Base-by-base conservation (phyloP, 1,284 basidiomycete genomes). In the Trametes versicolor region DNA sequence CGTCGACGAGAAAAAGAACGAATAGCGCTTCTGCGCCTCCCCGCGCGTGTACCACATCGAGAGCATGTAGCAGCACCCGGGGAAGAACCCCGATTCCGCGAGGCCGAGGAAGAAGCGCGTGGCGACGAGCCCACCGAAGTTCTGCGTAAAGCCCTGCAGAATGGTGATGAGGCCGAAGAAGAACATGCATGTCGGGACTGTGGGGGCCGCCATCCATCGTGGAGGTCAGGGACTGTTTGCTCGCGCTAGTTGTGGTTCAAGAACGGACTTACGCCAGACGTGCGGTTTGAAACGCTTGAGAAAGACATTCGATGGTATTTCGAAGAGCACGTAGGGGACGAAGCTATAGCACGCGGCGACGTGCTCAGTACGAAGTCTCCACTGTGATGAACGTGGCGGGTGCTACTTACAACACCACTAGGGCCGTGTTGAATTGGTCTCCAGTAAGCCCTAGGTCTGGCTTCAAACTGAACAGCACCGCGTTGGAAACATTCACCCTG, bases 51-150 rank as follows among this genome's bases (percentile, higher is more conserved):
- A 80, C 76, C 78, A 77, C 76, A 76, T 76, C 6, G 76, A 70
- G 43, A 80, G 74, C 50, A 79, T 73, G 61, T 79, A 76, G 64
- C 77, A 76, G 64, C 75, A 77, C 25, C 71, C 77, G n/a, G 75
- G 76, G 70, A 75, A 75, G 63, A 77, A 74, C 27, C 73, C 75
- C 58, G 70, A 72, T 66, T 76, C 75, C 19, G 72, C 74, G 6
- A 75, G 15, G 9, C 80, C 80, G 27, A 82, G 71, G 71, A 81
- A 79, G 71, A 82, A 79, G 7, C 80, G 75, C 4, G 77, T 72
- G 4, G 79, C 76, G 49, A 81, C 66, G 17, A 82, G 70, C 4
- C 79, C 79, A 23, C 71, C 61, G 62, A 77, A 79, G 58, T 72
- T 76, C 15, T 76, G 73, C 6, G 76, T 73, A 49, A 81, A 69